Conservation (phyloP, 1,139 yeast genomes). For the Meyerozyma sp. region DNA sequence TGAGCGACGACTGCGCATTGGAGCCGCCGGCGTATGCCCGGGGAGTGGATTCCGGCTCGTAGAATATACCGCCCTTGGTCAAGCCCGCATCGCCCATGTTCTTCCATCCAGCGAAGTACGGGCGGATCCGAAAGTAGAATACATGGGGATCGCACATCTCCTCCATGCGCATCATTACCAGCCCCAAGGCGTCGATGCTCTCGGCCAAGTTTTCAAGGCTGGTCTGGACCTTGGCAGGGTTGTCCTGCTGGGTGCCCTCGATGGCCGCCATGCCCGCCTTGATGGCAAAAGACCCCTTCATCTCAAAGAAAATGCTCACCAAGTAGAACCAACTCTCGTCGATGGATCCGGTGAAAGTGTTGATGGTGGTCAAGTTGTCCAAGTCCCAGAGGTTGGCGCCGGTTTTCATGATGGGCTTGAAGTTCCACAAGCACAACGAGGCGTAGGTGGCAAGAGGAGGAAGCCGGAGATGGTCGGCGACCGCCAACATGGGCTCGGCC, state of each 20-base stretch:
- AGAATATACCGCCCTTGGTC: conserved; percentile 65
- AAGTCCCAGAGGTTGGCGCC: conserved; percentile 40
- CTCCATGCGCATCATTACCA: conserved; percentile 75
- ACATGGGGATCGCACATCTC: conserved; percentile 95
- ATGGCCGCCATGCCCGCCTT: conserved; percentile 59
- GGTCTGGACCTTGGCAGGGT: conserved; percentile 32
- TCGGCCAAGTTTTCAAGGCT: conserved; percentile 66
- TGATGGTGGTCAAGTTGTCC: conserved; percentile 70
- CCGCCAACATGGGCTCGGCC: conserved; percentile 63
- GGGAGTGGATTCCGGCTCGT: conserved; percentile 61
- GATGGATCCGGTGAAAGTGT: conserved; percentile 83
- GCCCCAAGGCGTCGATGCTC: conserved; percentile 69
- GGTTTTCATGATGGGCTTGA: conserved; percentile 47
- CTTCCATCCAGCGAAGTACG: conserved; percentile 91
- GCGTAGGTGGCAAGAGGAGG: conserved; percentile 91
- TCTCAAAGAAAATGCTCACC: conserved; percentile 82
- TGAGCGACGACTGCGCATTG: conserved; percentile 86
- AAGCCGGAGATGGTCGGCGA: conserved; percentile 56
- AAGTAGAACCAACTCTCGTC: conserved; percentile 95
- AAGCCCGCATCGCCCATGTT: conserved; percentile 87
- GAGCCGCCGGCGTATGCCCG: conserved; percentile 82
- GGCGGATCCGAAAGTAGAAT: conserved; percentile 80
- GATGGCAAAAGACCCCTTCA: conserved; percentile 67
- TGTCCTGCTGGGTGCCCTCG: conserved; percentile 25
- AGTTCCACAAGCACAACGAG: conserved; percentile 85